Base-by-base conservation (phyloP, 1,284 basidiomycete genomes). In the Microbotryum saponariae region DNA sequence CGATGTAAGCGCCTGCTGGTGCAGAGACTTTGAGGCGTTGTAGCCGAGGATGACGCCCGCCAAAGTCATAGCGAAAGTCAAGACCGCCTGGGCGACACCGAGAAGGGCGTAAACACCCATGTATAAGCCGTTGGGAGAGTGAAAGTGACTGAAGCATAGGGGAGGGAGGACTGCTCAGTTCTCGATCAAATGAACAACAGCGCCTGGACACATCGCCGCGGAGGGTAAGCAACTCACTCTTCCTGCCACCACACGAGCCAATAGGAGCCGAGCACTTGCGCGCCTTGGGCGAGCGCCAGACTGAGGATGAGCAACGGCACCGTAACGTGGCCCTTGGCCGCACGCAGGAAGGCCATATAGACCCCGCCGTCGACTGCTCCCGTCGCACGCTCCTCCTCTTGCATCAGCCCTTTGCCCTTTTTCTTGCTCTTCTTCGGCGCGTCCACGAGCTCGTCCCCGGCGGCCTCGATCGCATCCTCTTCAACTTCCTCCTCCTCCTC, bases 101-200 rank as follows among this genome's bases (percentile, higher is more conserved):
- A 90, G 76, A 51, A 78, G 78, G 3, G 84, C 86, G 70, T 90
- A 90, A 27, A 89, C 74, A 12, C 79, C 82, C 74, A 88, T 85
- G 74, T 89, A 89, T 70, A 86, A 82, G 4, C 65, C 59, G 42
- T 66, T 62, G 37, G 61, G 57, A 2, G 62, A 61, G 14, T 64
- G 62, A 33, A 66, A 72, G 66, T 55, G 57, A 27, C 27, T 52
- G 25, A 23, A 70, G 80, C 81, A 66, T n/a, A 54, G 25, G 45
- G 2, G 18, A 44, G n/a, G 21, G 23, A 2, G 1, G 21, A 54
- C 10, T 51, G 48, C 25, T 14, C 0, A 18, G 20, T 14, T 12
- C 6, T 3, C 2, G 20, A 37, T 10, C 14, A 12, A 12, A 2
- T 16, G 6, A 1, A 31, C 8, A 31, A 31, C 31, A 31, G 66